Percentiles rank a stretch among this genome's conserved stretches.
phyloP scores from a whole-genome alignment of 352 stramenopile species.

The Phytophthora pisi region DNA sequence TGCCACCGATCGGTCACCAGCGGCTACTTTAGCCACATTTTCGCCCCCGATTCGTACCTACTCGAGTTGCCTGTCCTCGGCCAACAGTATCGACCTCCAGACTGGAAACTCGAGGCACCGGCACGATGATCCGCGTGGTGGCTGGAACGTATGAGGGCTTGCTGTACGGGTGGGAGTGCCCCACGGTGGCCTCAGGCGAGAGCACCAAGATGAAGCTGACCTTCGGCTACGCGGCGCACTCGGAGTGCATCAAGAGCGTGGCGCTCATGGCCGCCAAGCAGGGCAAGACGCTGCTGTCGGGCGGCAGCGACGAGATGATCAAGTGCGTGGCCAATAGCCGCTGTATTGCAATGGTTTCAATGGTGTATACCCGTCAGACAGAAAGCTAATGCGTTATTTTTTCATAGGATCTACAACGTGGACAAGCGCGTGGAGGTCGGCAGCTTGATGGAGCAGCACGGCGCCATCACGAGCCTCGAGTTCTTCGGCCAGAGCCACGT shows the following conservation, averaged over 20 bases:
- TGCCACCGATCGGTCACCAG: slow-evolving; percentile 26
- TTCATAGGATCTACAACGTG: slow-evolving; percentile 85
- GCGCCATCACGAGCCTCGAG: slow-evolving; percentile 85
- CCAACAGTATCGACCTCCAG: slow-evolving; percentile 37
- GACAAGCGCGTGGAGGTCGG: slow-evolving; percentile 88
- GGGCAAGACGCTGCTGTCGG: slow-evolving; percentile 83
- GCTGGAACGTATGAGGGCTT: slow-evolving; percentile 88
- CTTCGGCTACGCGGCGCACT: slow-evolving; percentile 84
- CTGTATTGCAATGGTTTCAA: slow-evolving; percentile 4
- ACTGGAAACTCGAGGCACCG: slow-evolving; percentile 3
- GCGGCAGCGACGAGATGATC: slow-evolving; percentile 88
- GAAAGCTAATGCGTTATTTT: slow-evolving; percentile 3
- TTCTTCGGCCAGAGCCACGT: slow-evolving; percentile 89
- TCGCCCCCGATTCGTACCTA: slow-evolving; percentile 42
- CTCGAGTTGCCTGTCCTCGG: slow-evolving; percentile 6
- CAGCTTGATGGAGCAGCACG: slow-evolving; percentile 87
- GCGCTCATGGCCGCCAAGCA: slow-evolving; percentile 80
- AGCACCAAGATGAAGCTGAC: slow-evolving; percentile 79
- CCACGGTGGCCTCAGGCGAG: slow-evolving; percentile 36
- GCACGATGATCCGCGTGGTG: slow-evolving; percentile 75
- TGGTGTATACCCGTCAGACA: neutral
- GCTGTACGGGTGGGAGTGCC: slow-evolving; percentile 84
- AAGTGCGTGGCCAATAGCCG: slow-evolving; percentile 52
- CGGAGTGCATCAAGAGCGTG: slow-evolving; percentile 88
- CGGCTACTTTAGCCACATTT: slow-evolving; percentile 14